Percentiles rank a stretch among this genome's conserved stretches.
Conservation (phyloP, 176 grass and related monocot genomes). For the Rhynchospora pubera region DNA sequence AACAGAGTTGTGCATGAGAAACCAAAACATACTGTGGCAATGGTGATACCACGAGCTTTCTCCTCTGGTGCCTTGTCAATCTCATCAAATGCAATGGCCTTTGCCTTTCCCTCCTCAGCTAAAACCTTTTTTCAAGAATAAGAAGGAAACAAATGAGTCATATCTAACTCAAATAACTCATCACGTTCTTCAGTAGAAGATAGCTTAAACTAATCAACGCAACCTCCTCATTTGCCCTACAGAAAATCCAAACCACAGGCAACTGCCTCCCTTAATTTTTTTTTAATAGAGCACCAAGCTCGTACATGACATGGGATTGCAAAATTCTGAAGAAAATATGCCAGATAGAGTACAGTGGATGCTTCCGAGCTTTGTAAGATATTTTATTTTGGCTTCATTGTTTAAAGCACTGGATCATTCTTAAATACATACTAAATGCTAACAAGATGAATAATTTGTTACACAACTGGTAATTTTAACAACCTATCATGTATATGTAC, state of each 20-base stretch:
- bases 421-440: background rate
- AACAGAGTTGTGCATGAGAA: background rate
- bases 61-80: slow-evolving; percentile 97
- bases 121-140: slow-evolving; percentile 45
- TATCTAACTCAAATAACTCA: background rate
- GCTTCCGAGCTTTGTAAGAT: background rate
- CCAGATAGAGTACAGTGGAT: background rate
- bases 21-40: slow-evolving; percentile 58
- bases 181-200: background rate
- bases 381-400: background rate
- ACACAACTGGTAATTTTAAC: background rate
- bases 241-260: background rate
- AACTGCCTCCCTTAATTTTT: no score
- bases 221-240: background rate
- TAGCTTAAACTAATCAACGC: background rate
- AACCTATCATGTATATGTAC: background rate
- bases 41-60: slow-evolving; percentile 98
- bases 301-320: background rate
- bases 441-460: background rate
- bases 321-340: background rate
- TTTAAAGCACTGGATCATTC: background rate
- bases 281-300: background rate
- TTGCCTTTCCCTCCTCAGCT: slow-evolving; percentile 65
- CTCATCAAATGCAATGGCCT: slow-evolving; percentile 90
- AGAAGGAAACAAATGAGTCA: background rate